Evolutionary conservation across 331 rosid genomes (phyloP).

Genomic region (Quercus lobata): DNA sequence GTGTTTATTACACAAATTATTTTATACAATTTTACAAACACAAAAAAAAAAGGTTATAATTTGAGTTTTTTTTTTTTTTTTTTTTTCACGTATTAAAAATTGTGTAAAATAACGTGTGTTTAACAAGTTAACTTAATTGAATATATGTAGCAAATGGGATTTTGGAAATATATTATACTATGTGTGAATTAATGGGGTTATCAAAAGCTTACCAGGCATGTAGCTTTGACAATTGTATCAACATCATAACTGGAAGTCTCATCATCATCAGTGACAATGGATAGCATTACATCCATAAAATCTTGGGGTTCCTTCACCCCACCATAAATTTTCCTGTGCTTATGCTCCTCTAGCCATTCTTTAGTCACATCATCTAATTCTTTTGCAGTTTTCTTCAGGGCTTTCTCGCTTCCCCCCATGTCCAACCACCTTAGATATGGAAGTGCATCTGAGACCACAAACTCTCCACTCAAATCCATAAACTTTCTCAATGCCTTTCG

Average conservation of each 20-base stretch:
- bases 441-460: constrained; percentile 31
- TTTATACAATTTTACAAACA: too few relatives aligned
- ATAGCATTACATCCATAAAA: constrained; percentile 47
- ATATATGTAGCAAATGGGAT: too few relatives aligned
- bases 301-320: not conserved
- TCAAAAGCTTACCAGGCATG: constrained; percentile 28
- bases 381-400: constrained; percentile 31
- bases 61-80: too few relatives aligned
- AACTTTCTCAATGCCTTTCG: constrained; percentile 21
- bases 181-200: too few relatives aligned
- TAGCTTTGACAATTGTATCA: constrained; percentile 37
- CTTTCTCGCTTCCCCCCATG: constrained; percentile 47
- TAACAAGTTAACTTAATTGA: too few relatives aligned
- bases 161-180: too few relatives aligned
- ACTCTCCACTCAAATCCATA: constrained; percentile 12
- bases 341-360: constrained; percentile 15
- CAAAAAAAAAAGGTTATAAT: too few relatives aligned
- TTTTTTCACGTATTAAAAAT: too few relatives aligned
- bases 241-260: constrained; percentile 14
- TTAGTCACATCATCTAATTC: constrained; percentile 24
- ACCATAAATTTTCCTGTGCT: constrained; percentile 3
- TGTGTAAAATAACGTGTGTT: too few relatives aligned
- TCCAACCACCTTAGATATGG: constrained; percentile 66
- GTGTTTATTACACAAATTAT: too few relatives aligned
- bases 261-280: not conserved